These are phyloP conservation scores for Alternaria postmessia DNA, from an alignment of 2,329 filamentous ascomycete genomes.

Conservation along the genomic window DNA sequence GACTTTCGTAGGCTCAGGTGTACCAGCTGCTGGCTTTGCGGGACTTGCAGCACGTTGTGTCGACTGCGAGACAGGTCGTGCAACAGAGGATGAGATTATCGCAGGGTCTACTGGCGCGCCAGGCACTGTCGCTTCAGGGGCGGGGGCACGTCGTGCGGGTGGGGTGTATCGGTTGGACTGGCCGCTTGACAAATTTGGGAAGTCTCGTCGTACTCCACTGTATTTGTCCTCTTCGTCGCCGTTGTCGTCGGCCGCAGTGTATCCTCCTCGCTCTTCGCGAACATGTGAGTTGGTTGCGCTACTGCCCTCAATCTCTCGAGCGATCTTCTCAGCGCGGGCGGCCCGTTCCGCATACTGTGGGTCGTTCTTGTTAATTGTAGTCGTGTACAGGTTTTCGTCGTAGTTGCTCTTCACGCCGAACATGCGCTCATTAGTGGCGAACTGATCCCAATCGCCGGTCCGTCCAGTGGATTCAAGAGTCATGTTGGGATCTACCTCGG, in stretches of 20 bases:
- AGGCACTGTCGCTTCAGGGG: conserved; percentile 74
- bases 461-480: conserved; percentile 69
- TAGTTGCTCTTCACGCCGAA: conserved; percentile 92
- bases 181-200: conserved; percentile 70
- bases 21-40: conserved; percentile 27
- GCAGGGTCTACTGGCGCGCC: conserved; percentile 85
- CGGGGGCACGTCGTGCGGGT: conserved; percentile 83
- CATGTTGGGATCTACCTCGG: conserved; percentile 69
- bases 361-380: conserved; percentile 82
- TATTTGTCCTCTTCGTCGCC: conserved; percentile 96
- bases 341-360: conserved; percentile 81
- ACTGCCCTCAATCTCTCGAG: conserved; percentile 86
- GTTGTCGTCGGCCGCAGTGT: conserved; percentile 69
- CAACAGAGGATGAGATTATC: conserved; percentile 86
- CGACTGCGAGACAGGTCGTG: conserved; percentile 54
- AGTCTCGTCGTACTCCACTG: conserved; percentile 84
- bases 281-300: conserved; percentile 80
- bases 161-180: conserved; percentile 83
- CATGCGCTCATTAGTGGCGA: conserved; percentile 84
- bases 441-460: conserved; percentile 81
- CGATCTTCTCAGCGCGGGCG: conserved; percentile 79
- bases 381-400: conserved; percentile 94
- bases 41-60: conserved; percentile 34
- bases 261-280: conserved; percentile 84
- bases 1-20: conserved; percentile 24